Evolutionary conservation across 2,329 filamentous ascomycete genomes (phyloP).

Genomic region (Gremmenia infestans): DNA sequence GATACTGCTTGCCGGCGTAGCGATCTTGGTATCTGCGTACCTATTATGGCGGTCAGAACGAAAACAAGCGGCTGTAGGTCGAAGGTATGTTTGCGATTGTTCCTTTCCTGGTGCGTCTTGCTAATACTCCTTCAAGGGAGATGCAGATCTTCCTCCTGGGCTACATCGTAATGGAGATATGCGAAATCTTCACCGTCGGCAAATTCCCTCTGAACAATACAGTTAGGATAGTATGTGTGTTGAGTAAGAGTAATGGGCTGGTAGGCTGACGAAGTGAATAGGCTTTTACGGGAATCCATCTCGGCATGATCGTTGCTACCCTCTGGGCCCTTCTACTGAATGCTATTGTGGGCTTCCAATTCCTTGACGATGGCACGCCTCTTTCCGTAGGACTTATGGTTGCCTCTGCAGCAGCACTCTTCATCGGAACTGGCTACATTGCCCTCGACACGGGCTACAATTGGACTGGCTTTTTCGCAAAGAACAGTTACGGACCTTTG

Average conservation of each 20-base stretch:
- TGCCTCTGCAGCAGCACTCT: constrained; percentile 64
- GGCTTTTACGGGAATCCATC: constrained; percentile 85
- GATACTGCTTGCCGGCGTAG: constrained; percentile 74
- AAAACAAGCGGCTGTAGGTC: constrained; percentile 89
- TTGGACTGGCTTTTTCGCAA: constrained; percentile 76
- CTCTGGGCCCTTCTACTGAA: constrained; percentile 91
- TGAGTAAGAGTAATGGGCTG: not conserved
- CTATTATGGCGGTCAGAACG: constrained; percentile 76
- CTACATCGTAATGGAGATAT: constrained; percentile 84
- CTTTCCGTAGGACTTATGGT: constrained; percentile 73
- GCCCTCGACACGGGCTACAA: constrained; percentile 85
- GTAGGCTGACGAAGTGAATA: constrained; percentile 32
- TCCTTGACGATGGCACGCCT: constrained; percentile 88
- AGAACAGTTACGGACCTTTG: constrained; percentile 47
- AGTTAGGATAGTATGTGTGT: constrained; percentile 63
- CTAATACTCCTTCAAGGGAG: constrained; percentile 55
- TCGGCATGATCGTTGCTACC: constrained; percentile 83
- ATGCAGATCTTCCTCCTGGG: constrained; percentile 91
- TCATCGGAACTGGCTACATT: constrained; percentile 92
- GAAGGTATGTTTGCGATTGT: constrained; percentile 56
- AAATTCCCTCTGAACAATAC: constrained; percentile 70
- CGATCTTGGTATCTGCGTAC: constrained; percentile 62
- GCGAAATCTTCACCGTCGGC: constrained; percentile 94
- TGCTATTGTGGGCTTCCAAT: constrained; percentile 84
- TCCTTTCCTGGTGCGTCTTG: not conserved